Percentiles rank a stretch among this genome's conserved stretches.
phyloP scores from a whole-genome alignment of 352 stramenopile species.

The Phytophthora chlamydospora region DNA sequence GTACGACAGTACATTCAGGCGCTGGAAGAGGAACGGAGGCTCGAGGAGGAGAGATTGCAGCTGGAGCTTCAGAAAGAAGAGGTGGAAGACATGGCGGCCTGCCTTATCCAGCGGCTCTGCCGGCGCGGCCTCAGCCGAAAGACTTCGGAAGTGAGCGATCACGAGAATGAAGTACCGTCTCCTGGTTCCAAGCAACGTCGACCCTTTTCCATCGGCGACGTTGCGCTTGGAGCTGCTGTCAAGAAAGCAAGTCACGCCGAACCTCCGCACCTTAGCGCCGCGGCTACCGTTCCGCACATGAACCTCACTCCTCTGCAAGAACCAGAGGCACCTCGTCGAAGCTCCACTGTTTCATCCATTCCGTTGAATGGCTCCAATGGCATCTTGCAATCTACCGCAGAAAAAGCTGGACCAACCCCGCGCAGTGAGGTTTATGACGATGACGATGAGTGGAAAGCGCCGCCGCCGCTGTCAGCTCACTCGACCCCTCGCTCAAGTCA shows the following conservation, averaged over 20 bases:
- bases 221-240: slow-evolving; percentile 13
- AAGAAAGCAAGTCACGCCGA: slow-evolving; percentile 12
- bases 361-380: neutral
- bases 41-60: slow-evolving; percentile 21
- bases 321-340: slow-evolving; percentile 15
- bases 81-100: slow-evolving; percentile 49
- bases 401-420: neutral
- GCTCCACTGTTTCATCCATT: slow-evolving; percentile 24
- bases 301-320: slow-evolving; percentile 14
- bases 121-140: slow-evolving; percentile 16
- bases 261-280: slow-evolving; percentile 8
- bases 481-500: slow-evolving; percentile 5
- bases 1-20: slow-evolving; percentile 25
- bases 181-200: neutral
- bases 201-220: slow-evolving; percentile 18
- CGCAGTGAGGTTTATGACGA: slow-evolving; percentile 17
- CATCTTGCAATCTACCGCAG: neutral
- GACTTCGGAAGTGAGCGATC: neutral
- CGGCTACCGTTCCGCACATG: slow-evolving; percentile 21
- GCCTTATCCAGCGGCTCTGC: slow-evolving; percentile 48
- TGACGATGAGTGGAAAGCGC: slow-evolving; percentile 18
- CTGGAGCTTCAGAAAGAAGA: slow-evolving; percentile 40
- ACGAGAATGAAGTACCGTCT: neutral
- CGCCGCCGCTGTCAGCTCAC: neutral
- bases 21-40: slow-evolving; percentile 2